Conservation (phyloP, 163 green algal genomes). For the Chloromonas sp. region DNA sequence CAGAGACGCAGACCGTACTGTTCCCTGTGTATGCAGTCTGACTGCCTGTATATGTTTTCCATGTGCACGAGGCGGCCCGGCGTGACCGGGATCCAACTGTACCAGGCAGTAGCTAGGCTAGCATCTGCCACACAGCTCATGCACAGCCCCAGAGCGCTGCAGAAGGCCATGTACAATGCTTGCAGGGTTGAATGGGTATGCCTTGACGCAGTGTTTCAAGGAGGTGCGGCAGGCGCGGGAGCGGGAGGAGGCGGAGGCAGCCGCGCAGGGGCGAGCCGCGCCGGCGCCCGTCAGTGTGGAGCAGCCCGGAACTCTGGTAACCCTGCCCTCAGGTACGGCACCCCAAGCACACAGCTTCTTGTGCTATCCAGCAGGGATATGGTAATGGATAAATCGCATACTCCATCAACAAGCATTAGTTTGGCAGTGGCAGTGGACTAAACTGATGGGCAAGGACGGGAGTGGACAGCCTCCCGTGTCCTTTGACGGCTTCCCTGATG, state of each 20-base stretch:
- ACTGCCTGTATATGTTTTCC: no score
- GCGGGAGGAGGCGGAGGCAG: not conserved
- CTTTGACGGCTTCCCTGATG: no score
- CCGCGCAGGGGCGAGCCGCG: not conserved
- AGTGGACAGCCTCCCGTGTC: not conserved
- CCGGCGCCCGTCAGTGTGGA: constrained; percentile 32
- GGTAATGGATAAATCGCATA: not conserved
- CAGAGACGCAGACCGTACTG: no score
- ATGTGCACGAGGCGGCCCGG: no score
- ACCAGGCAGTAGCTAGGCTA: no score
- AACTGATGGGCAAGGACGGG: not conserved
- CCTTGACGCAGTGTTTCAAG: constrained; percentile 16
- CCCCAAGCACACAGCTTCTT: not conserved
- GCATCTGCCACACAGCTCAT: no score
- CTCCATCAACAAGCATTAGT: not conserved
- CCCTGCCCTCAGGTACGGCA: constrained; percentile 26
- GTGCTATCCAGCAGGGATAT: no score
- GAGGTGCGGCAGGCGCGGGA: constrained; percentile 13
- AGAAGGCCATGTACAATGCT: not conserved
- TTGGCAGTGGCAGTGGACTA: not conserved
- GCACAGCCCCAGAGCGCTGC: no score
- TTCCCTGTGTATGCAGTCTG: no score
- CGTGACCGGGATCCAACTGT: no score
- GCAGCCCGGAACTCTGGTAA: constrained; percentile 44
- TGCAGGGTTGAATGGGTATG: constrained; percentile 18